Base-by-base conservation (phyloP, 2,329 filamentous ascomycete genomes). In the Colletotrichum melonis region DNA sequence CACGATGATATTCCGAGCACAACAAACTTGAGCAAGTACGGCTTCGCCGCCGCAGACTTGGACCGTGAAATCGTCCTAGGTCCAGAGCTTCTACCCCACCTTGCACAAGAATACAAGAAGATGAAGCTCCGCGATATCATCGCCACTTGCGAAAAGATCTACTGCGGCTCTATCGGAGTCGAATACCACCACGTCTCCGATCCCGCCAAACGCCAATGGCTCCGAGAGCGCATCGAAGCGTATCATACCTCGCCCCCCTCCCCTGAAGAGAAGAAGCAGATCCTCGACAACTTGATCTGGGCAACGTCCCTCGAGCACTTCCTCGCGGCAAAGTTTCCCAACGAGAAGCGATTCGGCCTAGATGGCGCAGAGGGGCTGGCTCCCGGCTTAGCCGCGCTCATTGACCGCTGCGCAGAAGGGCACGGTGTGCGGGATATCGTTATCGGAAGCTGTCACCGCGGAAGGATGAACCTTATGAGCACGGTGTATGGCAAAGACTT, bases 121-220 rank as follows among this genome's bases (percentile, higher is more conserved):
- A 98, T 99, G 97, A 96, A 93, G n/a, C 89, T 99, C 77, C 92
- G 95, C 75, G 96, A 99, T 80, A 98, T 99, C 79, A 92, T 99
- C 78, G 93, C 89, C 58, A 92, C 95, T 73, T 98, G 96, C 86
- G 97, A 99, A 86, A 92, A 91, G 82, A 93, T 97, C 80, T 99
- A 99, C 89, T 97, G 95, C 81, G 95, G 97, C 77, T 95, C 95
- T 19, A 98, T 97, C 82, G 95, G 96, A 83, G 91, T 98, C 71
- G 97, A 99, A 84, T 99, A 98, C 86, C 98, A 98, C 80, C 97
- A 99, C 86, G 98, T 99, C 76, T 95, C 97, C 68, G 95, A 98
- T 82, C 91, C 96, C 79, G 94, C 95, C 82, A 96, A 98, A 84
- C 98, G 97, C 87, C 96, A 98, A 85, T 99, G 97, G 97, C 92